phyloP scores from a whole-genome alignment of 495 filamentous ascomycete species.

The Neurospora intermedia region DNA sequence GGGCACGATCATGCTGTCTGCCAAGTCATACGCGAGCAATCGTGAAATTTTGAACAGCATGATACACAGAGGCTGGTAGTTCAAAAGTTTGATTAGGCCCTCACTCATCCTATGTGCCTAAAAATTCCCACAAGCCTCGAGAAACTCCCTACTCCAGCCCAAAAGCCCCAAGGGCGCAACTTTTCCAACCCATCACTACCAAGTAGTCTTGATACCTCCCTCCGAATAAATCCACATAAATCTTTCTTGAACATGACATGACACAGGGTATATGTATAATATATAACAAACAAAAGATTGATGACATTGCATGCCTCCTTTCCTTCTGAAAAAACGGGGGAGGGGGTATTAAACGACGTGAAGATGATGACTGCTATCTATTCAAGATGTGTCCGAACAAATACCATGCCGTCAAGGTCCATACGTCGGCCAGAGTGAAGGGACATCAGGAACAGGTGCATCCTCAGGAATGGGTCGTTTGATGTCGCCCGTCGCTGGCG shows the following conservation, averaged over 20 bases:
- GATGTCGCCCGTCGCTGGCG: not conserved
- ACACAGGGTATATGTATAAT: not conserved
- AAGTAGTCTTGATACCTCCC: not conserved
- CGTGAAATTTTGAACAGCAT: not conserved
- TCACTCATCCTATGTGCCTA: not conserved
- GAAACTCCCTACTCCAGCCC: not conserved
- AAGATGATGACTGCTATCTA: not conserved
- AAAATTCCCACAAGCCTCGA: not conserved
- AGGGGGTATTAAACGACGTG: not conserved
- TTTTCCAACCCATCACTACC: not conserved
- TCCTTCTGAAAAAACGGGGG: not conserved
- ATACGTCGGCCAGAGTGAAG: not conserved
- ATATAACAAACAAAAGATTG: not conserved
- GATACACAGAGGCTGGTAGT: not conserved
- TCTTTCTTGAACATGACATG: not conserved
- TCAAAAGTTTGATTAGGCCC: not conserved
- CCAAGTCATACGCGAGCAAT: too few relatives aligned
- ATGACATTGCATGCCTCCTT: not conserved
- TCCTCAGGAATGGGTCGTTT: not conserved
- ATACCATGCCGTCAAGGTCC: not conserved
- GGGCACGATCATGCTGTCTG: too few relatives aligned
- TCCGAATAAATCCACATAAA: not conserved
- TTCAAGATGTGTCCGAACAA: not conserved
- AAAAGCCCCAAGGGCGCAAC: not conserved
- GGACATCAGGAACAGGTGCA: not conserved